Evolutionary conservation across 805 yeast genomes (phyloP), one percentile per base, ranked within the genome.

Genomic region (Wickerhamiella siamensis): DNA sequence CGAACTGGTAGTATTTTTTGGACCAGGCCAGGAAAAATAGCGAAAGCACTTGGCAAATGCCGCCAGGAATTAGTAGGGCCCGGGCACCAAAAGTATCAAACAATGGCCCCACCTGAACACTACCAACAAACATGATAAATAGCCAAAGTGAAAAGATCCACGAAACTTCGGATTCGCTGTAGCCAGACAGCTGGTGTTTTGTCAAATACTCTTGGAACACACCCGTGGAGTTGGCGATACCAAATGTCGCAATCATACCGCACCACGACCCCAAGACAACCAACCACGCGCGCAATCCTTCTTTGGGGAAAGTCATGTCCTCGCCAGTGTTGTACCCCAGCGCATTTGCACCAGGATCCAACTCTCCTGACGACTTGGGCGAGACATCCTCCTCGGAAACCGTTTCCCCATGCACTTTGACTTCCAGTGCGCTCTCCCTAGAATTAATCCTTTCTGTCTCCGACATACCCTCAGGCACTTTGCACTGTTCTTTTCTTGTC

Each of bases 121-220:
- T 74, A 18, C 75, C 54, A 27, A 61, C 52, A 47, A 61, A 64
- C 42, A 60, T 58, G 31, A 64, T 47, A 47, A 58, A 61, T 10
- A 62, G 48, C 47, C 57, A 63, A 6, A 60, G 43, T 5, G 61
- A 70, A 52, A 80, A 81, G 43, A 80, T 71, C 91, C 88, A 81
- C 1, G 83, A 74, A 4, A 78, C 64, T 2, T 72, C 56, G 17
- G 77, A 64, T 14, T 74, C 63, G 14, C 69, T 55, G 18, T 65
- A 56, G 27, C 64, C 48, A 5, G 54, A 52, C 43, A 80, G 62
- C 46, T 75, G 76, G 52, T 77, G 70, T 15, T 59, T 56, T 3
- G 72, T 60, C 2, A 79, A 67, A 54, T 74, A 78, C 0, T 82
- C 72, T 56, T 79, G 82, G 32, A 79, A 65, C 1, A 77, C 79